Evolutionary conservation across 176 grass and related monocot species (phyloP), one percentile per base, ranked within the genome.

Genomic region (Triticum dicoccoides): DNA sequence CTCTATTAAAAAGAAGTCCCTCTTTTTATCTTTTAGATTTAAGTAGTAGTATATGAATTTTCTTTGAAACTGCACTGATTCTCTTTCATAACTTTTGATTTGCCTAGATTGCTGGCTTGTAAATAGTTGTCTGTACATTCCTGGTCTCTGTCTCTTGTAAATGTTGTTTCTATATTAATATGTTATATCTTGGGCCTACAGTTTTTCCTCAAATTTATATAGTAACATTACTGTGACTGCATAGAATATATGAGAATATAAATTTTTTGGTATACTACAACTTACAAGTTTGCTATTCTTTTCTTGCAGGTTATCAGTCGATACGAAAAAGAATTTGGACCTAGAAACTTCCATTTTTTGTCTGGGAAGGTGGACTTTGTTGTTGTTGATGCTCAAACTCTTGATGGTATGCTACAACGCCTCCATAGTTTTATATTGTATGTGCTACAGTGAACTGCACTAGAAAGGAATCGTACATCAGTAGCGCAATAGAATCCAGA

Each of bases 371-470:
- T 98, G 65, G 84, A 94, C 67, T 96, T 98, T 86, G 76, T 98
- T 90, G 88, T 94, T 82, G 90, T 98, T 82, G 96, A 98, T 89
- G 93, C 93, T 81, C 96, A 98, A 96, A 94, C 93, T 68, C 93
- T 98, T 83, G 96, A 98, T 88, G 96, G 96, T 98, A 81, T 77
- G 84, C 85, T 81, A 72, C 70, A 69, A 67, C 70, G 45, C 23
- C 66, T 91, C 83, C 13, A 84, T 32, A 62, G 65, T 75, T 81
- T 54, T 38, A 11, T 49, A 74, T 38, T 44, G 25, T 78, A 49
- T 81, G 61, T 74, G 73, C 49, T 81, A 9, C 34, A 76, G 14
- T 24, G 32, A 71, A 78, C 44, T 88, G 80, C 15, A 63, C 45
- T 66, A 81, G 58, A 67, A 54, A 42, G 33, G 61, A 86, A 69